Evolutionary conservation across 306 rosid genomes (phyloP), one percentile per base, ranked within the genome.

Genomic region (Begonia fuchsioides): DNA sequence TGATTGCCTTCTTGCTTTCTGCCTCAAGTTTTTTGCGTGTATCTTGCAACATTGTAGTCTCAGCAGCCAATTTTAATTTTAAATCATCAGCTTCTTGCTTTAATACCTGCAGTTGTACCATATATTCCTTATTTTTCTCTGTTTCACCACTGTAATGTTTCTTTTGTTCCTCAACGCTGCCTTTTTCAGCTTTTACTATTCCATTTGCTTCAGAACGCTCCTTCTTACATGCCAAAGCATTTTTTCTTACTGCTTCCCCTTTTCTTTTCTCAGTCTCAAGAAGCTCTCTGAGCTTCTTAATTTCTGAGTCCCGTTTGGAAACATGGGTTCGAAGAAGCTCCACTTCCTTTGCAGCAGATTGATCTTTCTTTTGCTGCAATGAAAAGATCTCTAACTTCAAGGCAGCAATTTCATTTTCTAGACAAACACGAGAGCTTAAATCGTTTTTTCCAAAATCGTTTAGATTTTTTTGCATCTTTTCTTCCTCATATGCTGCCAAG

Each of bases 361-460:
- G 32, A 19, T 44, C 44, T 41, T 47, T 56, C 53, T 43, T 58
- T 69, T 67, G 62, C 72, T 63, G 70, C 41, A 74, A 69, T 26
- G 64, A 50, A 50, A 44, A 3, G 32, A 79, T 70, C 77, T 79
- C 77, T 49, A 74, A 72, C 59, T 72, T 79, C 59, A 86, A 61
- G 44, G 53, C 55, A 19, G 62, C 48, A 47, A 64, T 60, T 62
- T 79, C 71, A 12, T 66, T 74, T 75, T 82, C 86, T 45, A 86
- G 63, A 50, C 75, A 67, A 43, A 57, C 58, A 54, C 74, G 74
- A 68, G 73, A 70, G 35, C 65, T 55, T 40, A 60, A 59, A 57
- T 73, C 83, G 59, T 64, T 70, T 67, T 76, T 47, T 63, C 81
- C 69, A 65, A 65, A 64, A 60, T 66, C 66, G 32, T 68, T 81